Conservation (phyloP, 2,329 filamentous ascomycete species). For the Aspergillus awamori region DNA sequence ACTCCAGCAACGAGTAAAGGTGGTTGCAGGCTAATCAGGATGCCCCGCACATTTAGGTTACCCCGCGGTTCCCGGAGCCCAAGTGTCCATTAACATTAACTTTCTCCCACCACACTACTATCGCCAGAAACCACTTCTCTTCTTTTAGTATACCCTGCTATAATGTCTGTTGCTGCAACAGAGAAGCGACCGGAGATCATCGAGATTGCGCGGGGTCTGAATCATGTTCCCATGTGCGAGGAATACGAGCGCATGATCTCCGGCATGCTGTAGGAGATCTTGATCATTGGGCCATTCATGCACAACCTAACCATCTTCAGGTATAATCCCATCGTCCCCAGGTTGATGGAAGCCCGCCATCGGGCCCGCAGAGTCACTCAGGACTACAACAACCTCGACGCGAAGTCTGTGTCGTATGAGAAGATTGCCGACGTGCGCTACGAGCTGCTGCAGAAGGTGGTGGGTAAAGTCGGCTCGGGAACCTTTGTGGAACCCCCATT, state of each 20-base stretch:
- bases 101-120: too few species aligned
- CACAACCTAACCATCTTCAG: constrained; percentile 15
- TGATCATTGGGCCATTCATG: too few species aligned
- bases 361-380: constrained; percentile 29
- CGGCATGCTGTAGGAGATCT: constrained; percentile 35
- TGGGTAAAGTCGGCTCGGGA: constrained; percentile 33
- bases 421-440: constrained; percentile 29
- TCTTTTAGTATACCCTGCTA: background rate
- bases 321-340: constrained; percentile 34
- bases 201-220: constrained; percentile 30
- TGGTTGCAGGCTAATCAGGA: constrained; percentile 17
- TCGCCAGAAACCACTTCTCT: too few species aligned
- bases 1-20: too few species aligned
- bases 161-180: constrained; percentile 21
- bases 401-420: constrained; percentile 30
- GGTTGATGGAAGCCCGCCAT: constrained; percentile 33
- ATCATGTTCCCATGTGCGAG: constrained; percentile 34
- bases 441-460: constrained; percentile 30
- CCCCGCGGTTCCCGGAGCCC: too few species aligned
- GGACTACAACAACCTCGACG: constrained; percentile 36
- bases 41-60: constrained; percentile 29
- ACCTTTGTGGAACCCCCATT: constrained; percentile 39
- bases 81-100: too few species aligned
- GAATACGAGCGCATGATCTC: constrained; percentile 42
- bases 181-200: constrained; percentile 36